Evolutionary conservation across 306 rosid genomes (phyloP).

Genomic region (Trichosanthes cucumerina): DNA sequence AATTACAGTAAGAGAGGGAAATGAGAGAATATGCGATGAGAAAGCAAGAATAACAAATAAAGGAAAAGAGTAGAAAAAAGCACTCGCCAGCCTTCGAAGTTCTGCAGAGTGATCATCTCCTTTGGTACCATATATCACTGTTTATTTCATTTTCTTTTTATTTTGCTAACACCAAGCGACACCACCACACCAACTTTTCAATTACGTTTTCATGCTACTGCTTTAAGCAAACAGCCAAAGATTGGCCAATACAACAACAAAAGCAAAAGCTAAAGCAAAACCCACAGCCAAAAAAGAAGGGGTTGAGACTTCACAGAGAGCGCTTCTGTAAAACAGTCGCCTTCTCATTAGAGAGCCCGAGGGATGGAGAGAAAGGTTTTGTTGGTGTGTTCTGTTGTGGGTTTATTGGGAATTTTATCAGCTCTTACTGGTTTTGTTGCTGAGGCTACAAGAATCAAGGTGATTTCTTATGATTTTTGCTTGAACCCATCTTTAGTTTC

Average conservation of each 20-base stretch:
- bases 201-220: conserved; percentile 1
- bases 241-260: neutral
- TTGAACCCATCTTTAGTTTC: neutral
- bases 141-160: too few relatives aligned
- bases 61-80: neutral
- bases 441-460: conserved; percentile 79
- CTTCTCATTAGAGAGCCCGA: neutral
- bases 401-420: conserved; percentile 54
- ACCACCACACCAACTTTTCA: neutral
- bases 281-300: neutral
- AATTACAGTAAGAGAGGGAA: neutral
- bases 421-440: conserved; percentile 77
- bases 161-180: neutral
- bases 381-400: conserved; percentile 40
- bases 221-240: conserved; percentile 7
- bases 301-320: neutral
- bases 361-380: conserved; percentile 57
- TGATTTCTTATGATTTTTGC: conserved; percentile 7
- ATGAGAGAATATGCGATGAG: neutral
- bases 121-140: too few relatives aligned
- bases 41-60: neutral
- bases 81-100: neutral
- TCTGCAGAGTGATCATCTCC: neutral
- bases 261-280: neutral
- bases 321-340: neutral